Evolutionary conservation across 345 rosid genomes (phyloP).

Genomic region (Pistacia atlantica): DNA sequence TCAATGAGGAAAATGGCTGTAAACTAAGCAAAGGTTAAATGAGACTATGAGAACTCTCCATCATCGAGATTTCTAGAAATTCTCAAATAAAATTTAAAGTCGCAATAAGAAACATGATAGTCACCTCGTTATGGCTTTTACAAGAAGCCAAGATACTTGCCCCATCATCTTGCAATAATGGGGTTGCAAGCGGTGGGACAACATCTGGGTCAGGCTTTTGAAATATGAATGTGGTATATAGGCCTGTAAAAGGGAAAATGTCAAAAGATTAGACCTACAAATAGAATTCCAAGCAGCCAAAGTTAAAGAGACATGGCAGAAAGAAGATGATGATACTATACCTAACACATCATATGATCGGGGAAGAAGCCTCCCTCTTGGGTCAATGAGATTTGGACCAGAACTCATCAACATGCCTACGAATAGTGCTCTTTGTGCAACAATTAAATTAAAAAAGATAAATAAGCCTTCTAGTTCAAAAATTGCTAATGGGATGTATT

Average conservation of each 20-base stretch:
- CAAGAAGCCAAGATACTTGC: slow-evolving; percentile 46
- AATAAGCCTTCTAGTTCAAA: slow-evolving; percentile 19
- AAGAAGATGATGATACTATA: slow-evolving; percentile 28
- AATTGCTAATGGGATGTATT: background rate
- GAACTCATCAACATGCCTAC: slow-evolving; percentile 74
- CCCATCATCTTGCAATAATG: slow-evolving; percentile 72
- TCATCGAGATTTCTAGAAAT: background rate
- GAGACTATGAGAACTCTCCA: slow-evolving; percentile 1
- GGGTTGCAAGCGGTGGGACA: slow-evolving; percentile 78
- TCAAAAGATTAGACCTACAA: slow-evolving; percentile 7
- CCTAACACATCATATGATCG: slow-evolving; percentile 84
- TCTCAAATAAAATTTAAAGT: background rate
- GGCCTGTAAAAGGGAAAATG: slow-evolving; percentile 49
- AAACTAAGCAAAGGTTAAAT: background rate
- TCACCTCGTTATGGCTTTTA: slow-evolving; percentile 4
- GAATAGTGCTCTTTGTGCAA: slow-evolving; percentile 60
- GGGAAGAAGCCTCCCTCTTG: slow-evolving; percentile 90
- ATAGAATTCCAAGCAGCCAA: slow-evolving; percentile 9
- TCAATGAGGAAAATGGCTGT: background rate
- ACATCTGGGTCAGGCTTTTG: slow-evolving; percentile 96
- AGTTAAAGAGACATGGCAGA: background rate
- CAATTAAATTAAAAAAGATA: slow-evolving; percentile 11
- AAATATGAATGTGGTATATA: slow-evolving; percentile 82
- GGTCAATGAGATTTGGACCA: slow-evolving; percentile 74
- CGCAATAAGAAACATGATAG: background rate